phyloP scores from a whole-genome alignment of 331 rosid genomes.

The Cydonia oblonga region DNA sequence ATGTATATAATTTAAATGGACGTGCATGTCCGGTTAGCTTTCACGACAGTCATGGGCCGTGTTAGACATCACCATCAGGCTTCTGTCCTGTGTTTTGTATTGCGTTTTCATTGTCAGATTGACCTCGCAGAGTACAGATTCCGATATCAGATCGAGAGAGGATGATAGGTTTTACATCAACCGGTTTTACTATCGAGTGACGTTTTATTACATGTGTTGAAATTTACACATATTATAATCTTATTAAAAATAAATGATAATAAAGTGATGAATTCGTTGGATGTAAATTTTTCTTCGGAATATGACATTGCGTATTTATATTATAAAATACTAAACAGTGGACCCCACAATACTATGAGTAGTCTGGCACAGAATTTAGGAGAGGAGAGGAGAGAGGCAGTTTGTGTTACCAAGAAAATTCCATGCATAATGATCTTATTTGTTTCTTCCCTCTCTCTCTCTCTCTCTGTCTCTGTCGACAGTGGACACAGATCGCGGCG shows the following conservation, averaged over 20 bases:
- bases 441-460: background rate
- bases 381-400: background rate
- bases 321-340: background rate
- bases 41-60: constrained; percentile 12
- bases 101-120: constrained; percentile 4
- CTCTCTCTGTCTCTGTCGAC: background rate
- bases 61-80: constrained; percentile 9
- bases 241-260: no score
- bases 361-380: background rate
- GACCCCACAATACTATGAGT: background rate
- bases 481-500: background rate
- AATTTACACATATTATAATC: no score
- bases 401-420: constrained; percentile 20
- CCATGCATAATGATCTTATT: background rate
- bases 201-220: no score
- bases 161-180: background rate
- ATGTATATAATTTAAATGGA: background rate
- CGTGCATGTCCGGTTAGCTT: constrained; percentile 5
- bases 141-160: background rate
- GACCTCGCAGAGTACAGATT: constrained; percentile 1
- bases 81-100: no score
- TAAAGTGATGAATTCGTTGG: no score
- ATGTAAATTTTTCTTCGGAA: no score
- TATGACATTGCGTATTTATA: no score
- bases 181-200: no score